Evolutionary conservation across 805 yeast genomes (phyloP).

Genomic region (Suhomyces tanzawaensis): DNA sequence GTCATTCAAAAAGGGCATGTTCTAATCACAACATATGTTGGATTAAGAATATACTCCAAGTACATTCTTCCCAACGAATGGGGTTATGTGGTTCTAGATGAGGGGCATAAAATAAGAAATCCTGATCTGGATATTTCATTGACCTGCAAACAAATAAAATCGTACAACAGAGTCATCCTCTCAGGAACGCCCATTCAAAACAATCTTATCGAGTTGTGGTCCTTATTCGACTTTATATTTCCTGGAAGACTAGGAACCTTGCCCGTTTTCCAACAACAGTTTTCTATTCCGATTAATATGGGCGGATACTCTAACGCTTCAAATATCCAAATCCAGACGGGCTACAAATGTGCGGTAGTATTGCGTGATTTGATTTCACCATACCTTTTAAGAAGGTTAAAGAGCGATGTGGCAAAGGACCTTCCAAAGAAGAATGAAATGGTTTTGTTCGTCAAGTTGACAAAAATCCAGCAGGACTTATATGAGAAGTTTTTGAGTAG

Average conservation of each 20-base stretch:
- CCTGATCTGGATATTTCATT: constrained; percentile 89
- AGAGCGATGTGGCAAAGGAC: constrained; percentile 93
- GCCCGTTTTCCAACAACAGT: constrained; percentile 91
- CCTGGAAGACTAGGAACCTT: constrained; percentile 94
- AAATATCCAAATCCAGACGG: constrained; percentile 92
- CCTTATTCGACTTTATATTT: constrained; percentile 88
- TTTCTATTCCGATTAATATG: constrained; percentile 85
- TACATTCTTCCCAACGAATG: constrained; percentile 65
- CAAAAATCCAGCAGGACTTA: constrained; percentile 68
- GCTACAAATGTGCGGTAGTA: constrained; percentile 92
- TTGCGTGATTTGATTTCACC: constrained; percentile 87
- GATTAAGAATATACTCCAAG: constrained; percentile 66
- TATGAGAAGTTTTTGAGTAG: constrained; percentile 75
- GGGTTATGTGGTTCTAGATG: constrained; percentile 92
- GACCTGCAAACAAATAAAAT: constrained; percentile 77
- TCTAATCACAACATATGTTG: constrained; percentile 87
- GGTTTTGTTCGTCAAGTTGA: constrained; percentile 87
- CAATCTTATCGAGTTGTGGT: constrained; percentile 89
- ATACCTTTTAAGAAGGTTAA: constrained; percentile 79
- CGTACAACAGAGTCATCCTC: constrained; percentile 80
- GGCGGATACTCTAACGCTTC: constrained; percentile 99
- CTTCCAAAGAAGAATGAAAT: constrained; percentile 90
- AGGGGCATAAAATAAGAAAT: constrained; percentile 95
- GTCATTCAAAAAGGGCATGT: constrained; percentile 75
- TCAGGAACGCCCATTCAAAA: constrained; percentile 98